phyloP scores from a whole-genome alignment of 1,284 basidiomycete species.

The Somion occarium region DNA sequence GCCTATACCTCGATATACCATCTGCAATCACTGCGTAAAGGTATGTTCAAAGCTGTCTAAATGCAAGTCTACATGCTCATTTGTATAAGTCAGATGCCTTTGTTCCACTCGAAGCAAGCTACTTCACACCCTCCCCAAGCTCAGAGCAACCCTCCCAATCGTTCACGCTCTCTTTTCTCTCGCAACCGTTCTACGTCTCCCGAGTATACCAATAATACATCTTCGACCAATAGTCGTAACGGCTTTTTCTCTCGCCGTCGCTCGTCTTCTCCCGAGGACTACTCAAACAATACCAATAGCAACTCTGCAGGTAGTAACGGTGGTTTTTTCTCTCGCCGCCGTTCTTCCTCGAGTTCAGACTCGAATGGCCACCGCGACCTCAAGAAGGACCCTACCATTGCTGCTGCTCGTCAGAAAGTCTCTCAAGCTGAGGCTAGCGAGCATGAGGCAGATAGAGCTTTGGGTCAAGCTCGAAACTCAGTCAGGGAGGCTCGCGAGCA shows the following conservation, averaged over 20 bases:
- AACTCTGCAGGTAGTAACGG: slow-evolving; percentile 13
- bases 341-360: slow-evolving; percentile 24
- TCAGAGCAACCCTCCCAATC: slow-evolving; percentile 13
- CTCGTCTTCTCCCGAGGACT: slow-evolving; percentile 19
- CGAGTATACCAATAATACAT: slow-evolving; percentile 8
- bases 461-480: slow-evolving; percentile 38
- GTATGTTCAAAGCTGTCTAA: too few species aligned
- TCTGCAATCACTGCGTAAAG: too few species aligned
- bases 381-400: slow-evolving; percentile 45
- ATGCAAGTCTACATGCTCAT: too few species aligned
- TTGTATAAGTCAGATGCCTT: too few species aligned
- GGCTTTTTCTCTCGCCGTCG: slow-evolving; percentile 26
- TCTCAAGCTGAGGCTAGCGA: slow-evolving; percentile 50
- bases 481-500: slow-evolving; percentile 50
- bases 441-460: slow-evolving; percentile 48
- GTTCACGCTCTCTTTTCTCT: slow-evolving; percentile 17
- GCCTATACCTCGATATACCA: neutral
- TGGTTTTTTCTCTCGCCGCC: slow-evolving; percentile 24
- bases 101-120: slow-evolving; percentile 15
- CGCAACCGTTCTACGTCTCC: slow-evolving; percentile 13
- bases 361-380: slow-evolving; percentile 8
- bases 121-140: slow-evolving; percentile 18
- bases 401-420: slow-evolving; percentile 48
- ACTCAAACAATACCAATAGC: neutral
- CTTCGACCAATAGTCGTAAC: slow-evolving; percentile 4